Base-by-base conservation (phyloP, 176 grass and related monocot genomes). In the Eremochloa ophiuroides region DNA sequence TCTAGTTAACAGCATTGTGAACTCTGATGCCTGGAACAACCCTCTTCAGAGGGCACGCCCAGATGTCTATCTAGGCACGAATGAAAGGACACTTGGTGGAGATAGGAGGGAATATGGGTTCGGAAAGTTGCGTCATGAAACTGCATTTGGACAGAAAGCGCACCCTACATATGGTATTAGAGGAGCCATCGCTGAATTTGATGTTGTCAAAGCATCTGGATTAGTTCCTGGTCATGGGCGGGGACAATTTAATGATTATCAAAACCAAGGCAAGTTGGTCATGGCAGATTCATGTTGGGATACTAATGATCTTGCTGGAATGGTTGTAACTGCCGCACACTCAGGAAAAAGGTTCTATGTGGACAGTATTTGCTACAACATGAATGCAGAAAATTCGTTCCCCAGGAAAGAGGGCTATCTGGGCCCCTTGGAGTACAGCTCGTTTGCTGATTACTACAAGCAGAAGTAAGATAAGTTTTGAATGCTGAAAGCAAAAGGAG, bases 271-370 rank as follows among this genome's bases (percentile, higher is more conserved):
- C 42, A 89, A 91, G 82, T 82, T 99, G 75, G 77, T 88, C 66
- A 86, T 95, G 91, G 93, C 93, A 84, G 91, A 99, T 87, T 95
- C 88, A 82, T 88, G 82, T 80, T 93, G 94, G 88, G 91, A 95
- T 84, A 75, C 77, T 69, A 86, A 95, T 72, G 87, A 88, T 77
- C 92, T 99, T 83, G 80, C 88, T 79, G 96, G 93, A 79, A 99
- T 85, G 84, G 94, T 99, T 75, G 91, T 99, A 71, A 99, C 96
- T 50, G 93, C 96, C 80, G 96, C 88, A 13, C 96, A 99, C 82
- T 99, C 96, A 20, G 96, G 96, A 68, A 99, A 99, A 77, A 93
- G 96, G 79, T 99, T 99, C 86, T 99, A 99, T 70, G 93, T 99
- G 44, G 96, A 95, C 60, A 93, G 82, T 66, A 88, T 99, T 69